phyloP scores from a whole-genome alignment of 2,329 filamentous ascomycete species.

The Mycosphaerella arachidis region DNA sequence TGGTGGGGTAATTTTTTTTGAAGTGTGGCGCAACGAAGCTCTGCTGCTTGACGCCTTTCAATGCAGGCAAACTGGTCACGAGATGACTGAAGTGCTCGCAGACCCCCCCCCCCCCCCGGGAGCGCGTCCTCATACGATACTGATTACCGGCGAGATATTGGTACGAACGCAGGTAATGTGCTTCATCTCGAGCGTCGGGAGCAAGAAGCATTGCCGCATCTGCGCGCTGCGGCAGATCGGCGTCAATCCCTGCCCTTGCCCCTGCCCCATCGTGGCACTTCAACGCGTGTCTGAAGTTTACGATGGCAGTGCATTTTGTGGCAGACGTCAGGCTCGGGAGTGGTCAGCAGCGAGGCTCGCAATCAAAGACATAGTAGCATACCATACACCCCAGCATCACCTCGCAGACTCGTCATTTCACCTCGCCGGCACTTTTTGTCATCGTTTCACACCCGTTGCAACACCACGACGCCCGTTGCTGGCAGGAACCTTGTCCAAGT shows the following conservation, averaged over 20 bases:
- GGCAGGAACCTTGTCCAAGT: conserved; percentile 1
- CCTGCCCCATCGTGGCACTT: not conserved
- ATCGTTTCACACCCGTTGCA: not conserved
- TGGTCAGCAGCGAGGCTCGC: not conserved
- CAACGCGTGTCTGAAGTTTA: not conserved
- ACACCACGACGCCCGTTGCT: conserved; percentile 1
- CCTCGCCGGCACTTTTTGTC: not conserved
- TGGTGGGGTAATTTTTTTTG: not conserved
- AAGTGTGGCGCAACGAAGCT: not conserved
- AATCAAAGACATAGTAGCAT: not conserved
- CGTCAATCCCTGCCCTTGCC: not conserved
- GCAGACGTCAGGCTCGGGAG: not conserved
- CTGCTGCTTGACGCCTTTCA: not conserved
- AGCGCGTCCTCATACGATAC: too few species aligned
- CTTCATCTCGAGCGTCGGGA: not conserved
- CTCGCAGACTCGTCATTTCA: not conserved
- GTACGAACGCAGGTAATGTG: not conserved
- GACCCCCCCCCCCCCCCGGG: too few species aligned
- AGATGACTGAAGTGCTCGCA: not conserved
- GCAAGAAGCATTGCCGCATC: not conserved
- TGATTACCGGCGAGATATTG: too few species aligned
- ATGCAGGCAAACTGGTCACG: not conserved
- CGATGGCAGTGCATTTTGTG: not conserved
- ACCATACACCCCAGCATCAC: not conserved
- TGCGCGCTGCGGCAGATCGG: not conserved